Base-by-base conservation (phyloP, 139 green algal genomes). In the Deuterostichococcus epilithicus region DNA sequence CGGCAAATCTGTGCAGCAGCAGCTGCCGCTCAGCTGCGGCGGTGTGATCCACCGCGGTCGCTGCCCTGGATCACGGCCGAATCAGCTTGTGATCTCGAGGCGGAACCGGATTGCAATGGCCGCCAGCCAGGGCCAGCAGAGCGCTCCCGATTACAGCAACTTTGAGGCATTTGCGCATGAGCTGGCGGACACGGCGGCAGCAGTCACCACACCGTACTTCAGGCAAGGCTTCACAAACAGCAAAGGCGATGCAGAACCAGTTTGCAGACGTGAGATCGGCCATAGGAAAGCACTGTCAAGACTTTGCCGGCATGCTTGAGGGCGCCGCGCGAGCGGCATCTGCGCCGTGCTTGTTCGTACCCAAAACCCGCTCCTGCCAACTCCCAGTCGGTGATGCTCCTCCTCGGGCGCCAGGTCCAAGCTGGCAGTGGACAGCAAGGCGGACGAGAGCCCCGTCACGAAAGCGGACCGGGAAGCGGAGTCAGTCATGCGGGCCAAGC, bases 401-500 rank as follows among this genome's bases (percentile, higher is more conserved):
- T 35, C 5, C n/a, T 58, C 0, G 8, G 33, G 22, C 4, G 65
- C 23, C 73, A 83, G 78, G 68, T 75, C 75, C 3, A 52, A 37
- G 8, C 32, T 98, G 38, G 74, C 85, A 3, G 86, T 97, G 18
- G 91, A 97, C 42, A 80, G 75, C 66, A 98, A 98, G 72, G 72
- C 73, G 20, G 94, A 98, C 79, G 82, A 78, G 20, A 92, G 83
- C 75, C 93, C 93, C 0, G 89, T 95, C 28, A 94, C 90, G 0
- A 88, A 91, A 37, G 88, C 88, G 33, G 89, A 94, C 83, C 76
- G 81, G 58, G 68, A 95, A 77, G 92, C 93, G 6, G 94, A 98
- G 82, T 73, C 70, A 20, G 90, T 85, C 0, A 96, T 98, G 93
- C 84, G 92, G 0, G 52, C 47, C 25, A 30, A 95, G 18, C 74